Base-by-base conservation (phyloP, 2,329 filamentous ascomycete species). In the Dissoconium aciculare region DNA sequence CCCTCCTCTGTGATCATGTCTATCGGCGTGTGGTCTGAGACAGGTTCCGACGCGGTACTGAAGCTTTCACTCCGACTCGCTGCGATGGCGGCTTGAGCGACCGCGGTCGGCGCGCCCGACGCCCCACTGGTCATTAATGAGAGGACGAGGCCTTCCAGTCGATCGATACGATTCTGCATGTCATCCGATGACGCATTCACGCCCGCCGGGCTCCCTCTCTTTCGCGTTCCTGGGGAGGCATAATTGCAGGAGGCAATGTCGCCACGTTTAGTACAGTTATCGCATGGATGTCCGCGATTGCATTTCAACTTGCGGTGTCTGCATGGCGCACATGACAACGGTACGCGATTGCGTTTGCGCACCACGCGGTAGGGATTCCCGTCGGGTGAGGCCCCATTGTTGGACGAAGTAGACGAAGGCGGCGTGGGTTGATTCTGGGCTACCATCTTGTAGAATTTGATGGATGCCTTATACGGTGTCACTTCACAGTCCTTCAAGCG, bases 121-220 rank as follows among this genome's bases (percentile, higher is more conserved):
- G 69, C 64, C n/a, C 66, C 68, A 34, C 82, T 85, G 50, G 87
- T 87, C 87, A 95, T 94, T 51, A 95, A 58, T 15, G 83, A 91
- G 42, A 95, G 60, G 38, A 95, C 87, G 54, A 95, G 63, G 45
- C 81, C 79, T 66, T 95, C 87, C 43, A 95, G 67, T 47, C 87
- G 74, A 62, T 95, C 85, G 60, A 95, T 95, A 54, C 89, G 79
- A 52, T 91, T 92, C 62, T 95, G 87, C 87, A 95, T 94, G 57
- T 94, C 87, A 66, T 93, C 85, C 29, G 87, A 83, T 45, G 69
- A 65, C 34, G 67, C 65, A 27, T 47, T 52, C 34, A 46, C 46
- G 8, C 19, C 19, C 19, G n/a, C 19, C 21, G 57, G 44, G 5
- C 47, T 46, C 34, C 56, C 74, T 66, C 82, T 91, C 58, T 82